Conservation (phyloP, 2,329 filamentous ascomycete species). For the Paraconiothyrium sp. region DNA sequence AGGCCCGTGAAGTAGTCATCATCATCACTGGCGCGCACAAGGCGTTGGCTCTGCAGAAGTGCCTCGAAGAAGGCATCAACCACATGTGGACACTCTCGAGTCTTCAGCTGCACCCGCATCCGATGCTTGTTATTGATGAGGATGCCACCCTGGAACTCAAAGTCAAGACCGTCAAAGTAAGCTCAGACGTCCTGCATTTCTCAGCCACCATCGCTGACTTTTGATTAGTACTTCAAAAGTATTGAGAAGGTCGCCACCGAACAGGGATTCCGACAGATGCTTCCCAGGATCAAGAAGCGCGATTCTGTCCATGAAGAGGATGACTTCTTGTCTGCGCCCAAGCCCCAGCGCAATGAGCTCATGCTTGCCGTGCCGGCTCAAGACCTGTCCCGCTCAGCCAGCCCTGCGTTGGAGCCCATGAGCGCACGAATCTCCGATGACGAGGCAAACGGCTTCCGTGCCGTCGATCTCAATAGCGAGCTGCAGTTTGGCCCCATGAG, state of each 20-base stretch:
- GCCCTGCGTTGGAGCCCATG: constrained; percentile 47
- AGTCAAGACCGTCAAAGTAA: constrained; percentile 55
- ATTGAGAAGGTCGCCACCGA: constrained; percentile 58
- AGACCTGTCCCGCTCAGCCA: constrained; percentile 43
- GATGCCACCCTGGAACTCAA: constrained; percentile 65
- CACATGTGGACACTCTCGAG: constrained; percentile 92
- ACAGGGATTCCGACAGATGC: constrained; percentile 56
- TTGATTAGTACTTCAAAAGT: constrained; percentile 57
- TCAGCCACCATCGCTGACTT: constrained; percentile 20
- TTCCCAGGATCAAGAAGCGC: constrained; percentile 47
- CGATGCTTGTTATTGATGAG: constrained; percentile 85
- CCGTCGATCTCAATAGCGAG: constrained; percentile 33
- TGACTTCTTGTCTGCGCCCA: constrained; percentile 5
- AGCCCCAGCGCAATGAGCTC: constrained; percentile 33
- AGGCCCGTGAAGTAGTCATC: constrained; percentile 73
- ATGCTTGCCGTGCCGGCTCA: constrained; percentile 42
- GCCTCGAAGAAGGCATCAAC: constrained; percentile 82
- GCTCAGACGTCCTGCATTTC: not conserved
- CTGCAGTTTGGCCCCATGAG: constrained; percentile 44
- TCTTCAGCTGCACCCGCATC: constrained; percentile 81
- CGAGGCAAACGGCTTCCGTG: constrained; percentile 31
- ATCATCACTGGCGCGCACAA: constrained; percentile 86
- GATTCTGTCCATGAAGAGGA: constrained; percentile 45
- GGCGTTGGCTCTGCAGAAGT: constrained; percentile 79
- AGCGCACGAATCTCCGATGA: constrained; percentile 43